Conservation (phyloP, 2,329 filamentous ascomycete species). For the Fusarium newnesense region DNA sequence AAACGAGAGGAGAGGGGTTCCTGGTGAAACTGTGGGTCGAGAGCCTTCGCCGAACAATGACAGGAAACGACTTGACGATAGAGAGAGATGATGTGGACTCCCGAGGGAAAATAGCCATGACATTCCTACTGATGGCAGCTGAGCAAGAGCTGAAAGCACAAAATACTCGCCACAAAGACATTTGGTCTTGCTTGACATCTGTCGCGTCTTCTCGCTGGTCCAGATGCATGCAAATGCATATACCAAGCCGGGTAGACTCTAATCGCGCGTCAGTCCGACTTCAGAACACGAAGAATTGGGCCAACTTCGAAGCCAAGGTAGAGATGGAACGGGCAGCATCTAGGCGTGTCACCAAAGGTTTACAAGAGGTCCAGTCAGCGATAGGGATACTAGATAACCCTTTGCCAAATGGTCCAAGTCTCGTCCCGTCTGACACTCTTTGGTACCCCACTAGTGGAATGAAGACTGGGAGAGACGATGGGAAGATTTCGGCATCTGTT, state of each 20-base stretch:
- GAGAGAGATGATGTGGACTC: not conserved
- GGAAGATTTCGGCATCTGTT: accelerated
- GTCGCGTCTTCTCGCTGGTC: not conserved
- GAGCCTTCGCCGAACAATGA: not conserved
- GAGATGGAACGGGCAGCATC: not conserved
- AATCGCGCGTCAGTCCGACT: not conserved
- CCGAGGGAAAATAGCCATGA: not conserved
- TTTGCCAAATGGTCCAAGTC: not conserved
- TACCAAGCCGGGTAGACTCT: not conserved
- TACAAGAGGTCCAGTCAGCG: not conserved
- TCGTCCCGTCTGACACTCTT: not conserved
- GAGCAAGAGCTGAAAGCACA: not conserved
- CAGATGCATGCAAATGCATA: no score
- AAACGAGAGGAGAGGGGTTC: not conserved
- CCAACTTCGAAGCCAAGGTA: not conserved
- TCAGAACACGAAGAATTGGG: not conserved
- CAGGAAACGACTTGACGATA: no score
- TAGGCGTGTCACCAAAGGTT: not conserved
- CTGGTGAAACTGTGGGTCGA: not conserved
- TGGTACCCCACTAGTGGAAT: not conserved
- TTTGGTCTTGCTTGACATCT: not conserved
- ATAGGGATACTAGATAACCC: not conserved
- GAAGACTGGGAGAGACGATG: not conserved
- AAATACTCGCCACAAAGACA: no score
- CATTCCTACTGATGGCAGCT: not conserved